Conservation (phyloP, 371 early-diverging fungal species). For the Actinomortierella ambigua region DNA sequence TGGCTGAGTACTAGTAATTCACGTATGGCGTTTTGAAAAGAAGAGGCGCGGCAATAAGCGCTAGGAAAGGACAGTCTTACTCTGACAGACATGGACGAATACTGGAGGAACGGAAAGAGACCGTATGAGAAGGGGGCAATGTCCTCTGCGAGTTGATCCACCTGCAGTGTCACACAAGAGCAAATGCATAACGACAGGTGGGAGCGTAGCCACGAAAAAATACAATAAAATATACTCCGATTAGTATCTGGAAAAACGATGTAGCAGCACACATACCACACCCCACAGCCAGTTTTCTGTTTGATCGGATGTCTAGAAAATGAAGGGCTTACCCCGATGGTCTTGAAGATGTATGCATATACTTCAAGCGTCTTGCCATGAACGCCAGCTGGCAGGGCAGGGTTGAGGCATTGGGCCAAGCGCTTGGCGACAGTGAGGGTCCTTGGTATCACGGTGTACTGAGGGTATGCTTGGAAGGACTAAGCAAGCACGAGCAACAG, state of each 20-base stretch:
- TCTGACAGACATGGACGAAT: constrained; percentile 85
- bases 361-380: constrained; percentile 96
- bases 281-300: not conserved
- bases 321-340: constrained; percentile 68
- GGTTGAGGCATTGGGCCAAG: constrained; percentile 97
- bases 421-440: constrained; percentile 92
- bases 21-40: constrained; percentile 6
- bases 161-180: constrained; percentile 39
- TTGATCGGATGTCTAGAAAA: constrained; percentile 1
- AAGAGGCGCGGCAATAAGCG: constrained; percentile 3
- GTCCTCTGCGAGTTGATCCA: constrained; percentile 80
- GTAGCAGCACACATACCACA: not conserved
- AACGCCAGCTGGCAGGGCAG: constrained; percentile 98
- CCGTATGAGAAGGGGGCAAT: constrained; percentile 89
- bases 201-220: too few relatives aligned
- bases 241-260: constrained; percentile 1
- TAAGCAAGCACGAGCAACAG: too few relatives aligned
- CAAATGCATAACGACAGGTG: too few relatives aligned
- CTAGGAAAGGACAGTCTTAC: constrained; percentile 42
- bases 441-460: constrained; percentile 80
- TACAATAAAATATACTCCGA: not conserved
- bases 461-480: constrained; percentile 83
- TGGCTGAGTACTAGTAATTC: not conserved
- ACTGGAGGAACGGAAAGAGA: constrained; percentile 89
- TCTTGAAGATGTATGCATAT: constrained; percentile 87